Evolutionary conservation across 2,329 filamentous ascomycete species (phyloP), one percentile per base, ranked within the genome.

Genomic region (Cryphonectria naterciae): DNA sequence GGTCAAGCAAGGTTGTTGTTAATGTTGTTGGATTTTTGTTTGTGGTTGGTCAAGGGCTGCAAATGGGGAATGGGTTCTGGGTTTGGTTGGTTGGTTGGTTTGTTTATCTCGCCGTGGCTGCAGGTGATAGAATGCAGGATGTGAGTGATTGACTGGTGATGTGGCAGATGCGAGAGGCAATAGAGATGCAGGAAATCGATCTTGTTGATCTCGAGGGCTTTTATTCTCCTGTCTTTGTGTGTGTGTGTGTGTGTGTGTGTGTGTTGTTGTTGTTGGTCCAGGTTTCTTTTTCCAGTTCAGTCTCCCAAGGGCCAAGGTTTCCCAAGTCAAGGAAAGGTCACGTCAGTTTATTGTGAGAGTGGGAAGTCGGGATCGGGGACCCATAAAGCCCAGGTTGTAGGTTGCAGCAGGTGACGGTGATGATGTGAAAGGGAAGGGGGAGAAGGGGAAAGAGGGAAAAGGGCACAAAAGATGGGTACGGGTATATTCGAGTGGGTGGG

Each of bases 331-430:
- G 54, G 13, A 25, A 13, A 7, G n/a, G 54, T 58, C 54, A 61
- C 32, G 58, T 37, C 58, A 61, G 58, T 35, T 35, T 49, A n/a
- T 15, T 61, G n/a, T 3, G 28, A 61, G 58, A 61, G 58, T 61
- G 17, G 32, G 58, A 39, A 61, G 56, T 61, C 35, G 25, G 35
- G 28, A 43, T 43, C 28, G 17, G 25, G 54, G 58, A 10, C 35
- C 58, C 58, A 61, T n/a, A 61, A 6, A 61, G 43, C 43, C 43
- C 43, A 37, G 56, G 56, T 37, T 49, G 43, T 49, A 49, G 43
- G 43, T 17, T 43, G 41, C 41, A 43, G 28, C 58, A 61, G 32
- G 58, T 61, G 58, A 61, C 35, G 58, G 39, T 61, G 58, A 37
- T 35, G 56, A 61, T 35, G 56, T 60, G 56, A 6, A 7, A 8